phyloP scores from a whole-genome alignment of 352 stramenopile species.

The Phytopythium montanum region DNA sequence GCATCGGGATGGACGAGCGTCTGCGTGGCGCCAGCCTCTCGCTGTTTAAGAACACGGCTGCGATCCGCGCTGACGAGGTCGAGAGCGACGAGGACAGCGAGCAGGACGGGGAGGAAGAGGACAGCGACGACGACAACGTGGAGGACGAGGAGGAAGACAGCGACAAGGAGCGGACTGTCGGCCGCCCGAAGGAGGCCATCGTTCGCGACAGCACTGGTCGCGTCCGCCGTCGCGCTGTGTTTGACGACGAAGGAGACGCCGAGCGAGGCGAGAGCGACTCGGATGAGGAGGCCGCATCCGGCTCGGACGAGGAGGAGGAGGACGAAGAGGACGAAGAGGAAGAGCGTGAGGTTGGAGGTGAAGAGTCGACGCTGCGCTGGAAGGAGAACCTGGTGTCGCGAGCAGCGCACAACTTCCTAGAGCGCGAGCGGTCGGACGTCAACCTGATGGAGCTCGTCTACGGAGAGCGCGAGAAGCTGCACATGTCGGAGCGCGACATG shows the following conservation, averaged over 20 bases:
- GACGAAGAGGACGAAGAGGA: constrained; percentile 45
- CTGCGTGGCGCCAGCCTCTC: constrained; percentile 92
- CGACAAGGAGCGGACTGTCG: constrained; percentile 35
- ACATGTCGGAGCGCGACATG: constrained; percentile 75
- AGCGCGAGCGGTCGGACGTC: constrained; percentile 73
- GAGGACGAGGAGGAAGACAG: constrained; percentile 55
- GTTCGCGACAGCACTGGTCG: constrained; percentile 67
- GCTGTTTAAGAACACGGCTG: constrained; percentile 94
- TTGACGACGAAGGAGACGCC: constrained; percentile 48
- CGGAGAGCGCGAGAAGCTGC: constrained; percentile 74
- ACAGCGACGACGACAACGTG: constrained; percentile 43
- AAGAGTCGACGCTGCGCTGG: constrained; percentile 76
- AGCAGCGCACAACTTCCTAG: constrained; percentile 81
- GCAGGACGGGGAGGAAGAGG: constrained; percentile 50
- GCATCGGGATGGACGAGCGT: constrained; percentile 92
- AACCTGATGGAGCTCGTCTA: constrained; percentile 93
- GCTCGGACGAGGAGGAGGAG: constrained; percentile 39
- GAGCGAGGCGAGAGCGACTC: constrained; percentile 11
- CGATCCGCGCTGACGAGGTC: constrained; percentile 78
- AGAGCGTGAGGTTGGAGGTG: constrained; percentile 37
- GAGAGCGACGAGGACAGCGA: constrained; percentile 54
- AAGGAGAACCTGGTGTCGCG: constrained; percentile 86
- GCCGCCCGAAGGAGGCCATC: constrained; percentile 62
- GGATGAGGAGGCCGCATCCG: constrained; percentile 17
- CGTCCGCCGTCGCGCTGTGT: constrained; percentile 75